Conservation (phyloP, 345 rosid genomes). For the Turnera subulata region DNA sequence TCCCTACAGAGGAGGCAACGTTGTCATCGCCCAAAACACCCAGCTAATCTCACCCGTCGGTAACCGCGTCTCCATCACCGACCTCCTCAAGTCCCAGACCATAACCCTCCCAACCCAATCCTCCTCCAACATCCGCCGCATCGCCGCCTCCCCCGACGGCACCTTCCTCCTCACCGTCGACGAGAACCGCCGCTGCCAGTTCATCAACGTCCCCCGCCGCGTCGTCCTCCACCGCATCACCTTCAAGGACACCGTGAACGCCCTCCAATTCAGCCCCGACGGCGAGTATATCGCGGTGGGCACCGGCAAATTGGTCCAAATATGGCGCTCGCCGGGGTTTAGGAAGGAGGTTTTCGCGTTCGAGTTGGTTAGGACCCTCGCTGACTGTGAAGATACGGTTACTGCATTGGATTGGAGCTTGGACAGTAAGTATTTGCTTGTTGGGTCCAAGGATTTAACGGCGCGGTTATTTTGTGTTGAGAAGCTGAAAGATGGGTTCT, state of each 20-base stretch:
- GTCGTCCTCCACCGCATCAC: conserved; percentile 71
- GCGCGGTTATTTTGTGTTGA: conserved; percentile 66
- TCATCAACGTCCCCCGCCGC: conserved; percentile 72
- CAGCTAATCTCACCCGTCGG: conserved; percentile 82
- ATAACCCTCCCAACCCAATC: conserved; percentile 56
- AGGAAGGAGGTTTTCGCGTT: conserved; percentile 67
- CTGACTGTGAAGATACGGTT: conserved; percentile 67
- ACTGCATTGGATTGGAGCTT: conserved; percentile 68
- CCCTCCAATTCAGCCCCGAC: conserved; percentile 68
- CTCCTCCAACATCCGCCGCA: conserved; percentile 64
- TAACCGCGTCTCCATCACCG: conserved; percentile 84
- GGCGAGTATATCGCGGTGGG: conserved; percentile 77
- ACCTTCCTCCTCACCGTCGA: conserved; percentile 73
- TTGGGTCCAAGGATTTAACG: conserved; percentile 81
- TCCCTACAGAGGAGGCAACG: conserved; percentile 89
- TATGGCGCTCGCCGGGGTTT: conserved; percentile 88
- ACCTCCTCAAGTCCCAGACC: conserved; percentile 72
- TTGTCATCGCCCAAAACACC: conserved; percentile 50
- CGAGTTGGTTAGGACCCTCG: conserved; percentile 67
- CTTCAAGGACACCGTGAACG: conserved; percentile 54
- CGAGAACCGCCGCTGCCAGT: conserved; percentile 67
- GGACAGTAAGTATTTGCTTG: conserved; percentile 70
- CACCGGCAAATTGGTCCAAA: conserved; percentile 73
- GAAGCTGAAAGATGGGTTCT: conserved; percentile 47
- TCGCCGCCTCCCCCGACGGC: conserved; percentile 81